Evolutionary conservation across 2,329 filamentous ascomycete genomes (phyloP), one percentile per base, ranked within the genome.

Genomic region (Diaporthe sp.): DNA sequence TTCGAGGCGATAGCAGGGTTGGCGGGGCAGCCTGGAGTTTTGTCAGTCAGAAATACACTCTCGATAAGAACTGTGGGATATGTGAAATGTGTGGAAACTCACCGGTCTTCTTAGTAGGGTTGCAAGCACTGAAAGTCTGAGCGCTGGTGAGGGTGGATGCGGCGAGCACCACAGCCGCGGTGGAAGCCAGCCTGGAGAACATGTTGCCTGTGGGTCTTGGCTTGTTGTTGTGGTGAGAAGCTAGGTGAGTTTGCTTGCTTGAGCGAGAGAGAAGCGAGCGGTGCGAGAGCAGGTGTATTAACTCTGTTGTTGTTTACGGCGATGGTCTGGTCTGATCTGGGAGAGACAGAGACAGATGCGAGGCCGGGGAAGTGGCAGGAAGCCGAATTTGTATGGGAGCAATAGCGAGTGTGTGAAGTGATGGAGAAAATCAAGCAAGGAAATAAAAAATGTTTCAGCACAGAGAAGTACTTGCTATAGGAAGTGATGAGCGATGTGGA

Each of bases 1-100:
- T 84, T 86, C 86, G 83, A 92, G 71, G 94, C 95, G 19, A 98
- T 88, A 15, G 96, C 96, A 77, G 94, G 89, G 83, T 98, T 90
- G 75, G 93, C 84, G 68, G 94, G 91, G 86, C 96, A 98, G 46
- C 81, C 89, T 90, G 75, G 51, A 19, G 39, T 74, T 58, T 22
- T 17, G 73, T 44, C 9, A 37, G 73, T 75, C n/a, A 77, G 55
- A 34, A 51, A 1, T 46, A 19, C 22, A n/a, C 19, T 15, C 1
- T 67, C n/a, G 37, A 28, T 25, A 42, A 53, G 22, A 4, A 44
- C 25, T 13, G n/a, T 28, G n/a, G 9, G 72, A 28, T 31, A 28
- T 55, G 60, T 31, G 80, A 80, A 80, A 87, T 22, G 22, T 80
- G 80, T 46, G 78, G 82, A 80, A 78, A 67, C 76, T 73, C 17